These are phyloP conservation scores for Penicillium egyptiacum DNA, from an alignment of 495 filamentous ascomycete genomes.

Conservation along the genomic window DNA sequence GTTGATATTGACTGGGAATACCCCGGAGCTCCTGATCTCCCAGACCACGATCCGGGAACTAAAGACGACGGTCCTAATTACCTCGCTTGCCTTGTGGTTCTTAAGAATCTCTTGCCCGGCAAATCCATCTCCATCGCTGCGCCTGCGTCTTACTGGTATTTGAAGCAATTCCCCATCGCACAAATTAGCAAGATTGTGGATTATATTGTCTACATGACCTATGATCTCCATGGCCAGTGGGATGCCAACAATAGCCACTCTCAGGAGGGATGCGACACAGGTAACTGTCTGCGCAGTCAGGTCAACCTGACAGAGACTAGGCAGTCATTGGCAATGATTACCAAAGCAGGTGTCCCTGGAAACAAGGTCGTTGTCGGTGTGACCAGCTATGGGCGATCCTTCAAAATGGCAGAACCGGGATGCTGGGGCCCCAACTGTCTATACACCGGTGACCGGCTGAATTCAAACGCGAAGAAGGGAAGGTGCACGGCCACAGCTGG, in stretches of 20 bases:
- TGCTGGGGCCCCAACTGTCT: conserved; percentile 10
- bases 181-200: conserved; percentile 24
- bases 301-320: conserved; percentile 43
- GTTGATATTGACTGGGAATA: conserved; percentile 12
- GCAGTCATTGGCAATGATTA: conserved; percentile 40
- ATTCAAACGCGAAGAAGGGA: conserved; percentile 5
- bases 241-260: conserved; percentile 3
- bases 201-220: conserved; percentile 41
- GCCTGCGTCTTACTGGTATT: conserved; percentile 27
- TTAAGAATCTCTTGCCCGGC: conserved; percentile 10
- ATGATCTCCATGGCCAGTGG: conserved; percentile 34
- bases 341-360: conserved; percentile 41
- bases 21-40: conserved; percentile 31
- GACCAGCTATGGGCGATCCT: conserved; percentile 41
- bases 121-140: conserved; percentile 19
- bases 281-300: conserved; percentile 38
- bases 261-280: not conserved
- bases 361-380: conserved; percentile 41
- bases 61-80: conserved; percentile 20
- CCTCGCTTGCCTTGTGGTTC: conserved; percentile 12
- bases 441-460: not conserved
- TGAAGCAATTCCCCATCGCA: conserved; percentile 29
- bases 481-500: conserved; percentile 28
- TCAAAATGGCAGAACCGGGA: conserved; percentile 33
- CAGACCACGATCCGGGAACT: conserved; percentile 28